Conservation (phyloP, 768 basidiomycete genomes). For the Saitozyma sp. region DNA sequence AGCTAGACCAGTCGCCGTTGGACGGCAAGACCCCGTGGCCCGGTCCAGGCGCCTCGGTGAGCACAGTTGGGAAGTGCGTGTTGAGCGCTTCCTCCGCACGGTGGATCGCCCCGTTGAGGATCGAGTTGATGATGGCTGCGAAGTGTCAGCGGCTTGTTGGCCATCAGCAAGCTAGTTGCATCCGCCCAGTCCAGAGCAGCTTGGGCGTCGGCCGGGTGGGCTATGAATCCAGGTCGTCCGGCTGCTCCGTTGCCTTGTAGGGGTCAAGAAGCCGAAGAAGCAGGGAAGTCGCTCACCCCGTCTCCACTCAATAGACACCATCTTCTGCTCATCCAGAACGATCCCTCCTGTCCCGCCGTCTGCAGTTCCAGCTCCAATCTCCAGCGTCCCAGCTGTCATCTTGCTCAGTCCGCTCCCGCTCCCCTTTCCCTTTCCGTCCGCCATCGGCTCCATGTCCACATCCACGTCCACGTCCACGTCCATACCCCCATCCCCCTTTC, state of each 20-base stretch:
- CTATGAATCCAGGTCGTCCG: too few relatives aligned
- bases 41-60: constrained; percentile 49
- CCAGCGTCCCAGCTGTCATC: constrained; percentile 1
- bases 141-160: neutral
- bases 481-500: too few relatives aligned
- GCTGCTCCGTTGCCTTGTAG: too few relatives aligned
- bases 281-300: neutral
- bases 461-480: neutral
- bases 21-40: neutral
- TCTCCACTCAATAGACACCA: constrained; percentile 26
- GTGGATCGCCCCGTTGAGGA: constrained; percentile 74
- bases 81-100: constrained; percentile 69
- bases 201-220: too few relatives aligned
- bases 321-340: constrained; percentile 11
- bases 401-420: constrained; percentile 4
- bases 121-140: constrained; percentile 67
- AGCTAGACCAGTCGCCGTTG: neutral
- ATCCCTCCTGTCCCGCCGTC: constrained; percentile 1
- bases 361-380: constrained; percentile 1
- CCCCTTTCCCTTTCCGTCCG: neutral
- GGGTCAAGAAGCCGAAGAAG: too few relatives aligned
- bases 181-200: too few relatives aligned
- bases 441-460: neutral
- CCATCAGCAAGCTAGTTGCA: neutral
- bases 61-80: constrained; percentile 72